A percentile compares a stretch with the other conserved stretches of the same genome.
Conservation (phyloP, 139 green algal genomes). For the Pleodorina starrii region DNA sequence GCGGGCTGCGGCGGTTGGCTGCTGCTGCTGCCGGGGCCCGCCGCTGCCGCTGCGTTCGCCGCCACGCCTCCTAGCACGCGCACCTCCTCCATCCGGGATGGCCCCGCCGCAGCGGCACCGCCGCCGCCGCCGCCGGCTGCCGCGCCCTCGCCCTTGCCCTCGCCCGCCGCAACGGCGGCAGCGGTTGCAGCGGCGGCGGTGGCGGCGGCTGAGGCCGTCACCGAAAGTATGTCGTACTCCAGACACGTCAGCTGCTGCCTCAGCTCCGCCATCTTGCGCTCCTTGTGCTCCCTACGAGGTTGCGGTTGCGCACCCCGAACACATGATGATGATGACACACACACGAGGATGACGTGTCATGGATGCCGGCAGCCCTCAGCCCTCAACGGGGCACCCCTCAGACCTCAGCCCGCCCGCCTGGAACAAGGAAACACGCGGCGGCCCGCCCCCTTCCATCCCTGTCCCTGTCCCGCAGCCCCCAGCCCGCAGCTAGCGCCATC, state of each 20-base stretch:
- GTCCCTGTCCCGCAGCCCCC: no score
- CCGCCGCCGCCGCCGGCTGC: no score
- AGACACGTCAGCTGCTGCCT: slow-evolving; percentile 73
- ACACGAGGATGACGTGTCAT: no score
- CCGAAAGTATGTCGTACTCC: slow-evolving; percentile 72
- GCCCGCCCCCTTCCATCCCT: no score
- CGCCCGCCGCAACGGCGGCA: neutral
- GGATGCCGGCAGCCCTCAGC: no score
- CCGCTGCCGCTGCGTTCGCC: neutral
- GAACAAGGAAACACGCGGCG: no score
- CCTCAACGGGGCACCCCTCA: no score
- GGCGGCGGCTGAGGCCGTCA: slow-evolving; percentile 27
- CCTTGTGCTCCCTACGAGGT: slow-evolving; percentile 49
- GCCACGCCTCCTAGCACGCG: neutral
- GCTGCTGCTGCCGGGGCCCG: neutral
- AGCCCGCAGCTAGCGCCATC: no score
- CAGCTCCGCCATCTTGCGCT: slow-evolving; percentile 57
- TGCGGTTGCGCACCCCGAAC: no score
- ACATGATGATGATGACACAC: no score
- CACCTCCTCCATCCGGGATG: neutral
- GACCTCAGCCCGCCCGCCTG: no score
- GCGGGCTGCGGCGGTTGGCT: neutral
- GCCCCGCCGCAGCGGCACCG: no score
- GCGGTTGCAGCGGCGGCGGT: neutral
- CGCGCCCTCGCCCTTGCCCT: neutral